A percentile compares a stretch with the other conserved stretches of the same genome.
These are phyloP conservation scores for Rhodomyrtus tomentosa DNA, from an alignment of 345 rosid genomes.

Conservation along the genomic window DNA sequence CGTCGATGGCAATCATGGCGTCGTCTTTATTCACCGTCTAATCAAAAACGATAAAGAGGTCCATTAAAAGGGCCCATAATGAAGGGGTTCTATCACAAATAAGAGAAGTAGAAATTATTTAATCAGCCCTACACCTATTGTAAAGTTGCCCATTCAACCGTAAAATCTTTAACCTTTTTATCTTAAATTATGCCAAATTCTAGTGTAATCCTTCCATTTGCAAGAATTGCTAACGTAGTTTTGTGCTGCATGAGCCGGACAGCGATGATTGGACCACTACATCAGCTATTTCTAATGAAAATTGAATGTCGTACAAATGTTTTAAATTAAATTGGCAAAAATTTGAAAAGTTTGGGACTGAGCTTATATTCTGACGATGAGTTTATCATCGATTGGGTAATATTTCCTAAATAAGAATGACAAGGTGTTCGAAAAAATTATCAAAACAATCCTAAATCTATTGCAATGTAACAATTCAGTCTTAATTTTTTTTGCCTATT, in stretches of 20 bases:
- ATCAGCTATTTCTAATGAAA: accelerated
- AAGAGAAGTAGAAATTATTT: not conserved
- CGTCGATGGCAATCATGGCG: not conserved
- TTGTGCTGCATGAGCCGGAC: accelerated
- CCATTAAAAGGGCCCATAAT: not conserved
- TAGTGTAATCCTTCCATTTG: accelerated
- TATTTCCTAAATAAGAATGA: not conserved
- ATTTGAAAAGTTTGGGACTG: accelerated
- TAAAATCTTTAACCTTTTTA: not conserved
- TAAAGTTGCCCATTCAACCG: accelerated
- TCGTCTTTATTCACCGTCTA: not conserved
- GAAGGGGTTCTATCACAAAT: not conserved
- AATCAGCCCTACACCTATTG: not conserved
- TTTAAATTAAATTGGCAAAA: not conserved
- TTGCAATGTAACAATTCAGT: too few relatives aligned
- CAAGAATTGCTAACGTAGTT: accelerated
- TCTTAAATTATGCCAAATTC: not conserved
- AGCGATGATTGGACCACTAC: accelerated
- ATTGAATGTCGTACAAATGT: accelerated
- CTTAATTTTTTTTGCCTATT: too few relatives aligned
- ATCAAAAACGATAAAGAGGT: not conserved
- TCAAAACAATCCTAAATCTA: too few relatives aligned
- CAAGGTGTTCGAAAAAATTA: not conserved
- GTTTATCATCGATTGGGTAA: not conserved
- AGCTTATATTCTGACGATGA: not conserved